Conservation (phyloP, 2,329 filamentous ascomycete species). For the Colletotrichum sp. region DNA sequence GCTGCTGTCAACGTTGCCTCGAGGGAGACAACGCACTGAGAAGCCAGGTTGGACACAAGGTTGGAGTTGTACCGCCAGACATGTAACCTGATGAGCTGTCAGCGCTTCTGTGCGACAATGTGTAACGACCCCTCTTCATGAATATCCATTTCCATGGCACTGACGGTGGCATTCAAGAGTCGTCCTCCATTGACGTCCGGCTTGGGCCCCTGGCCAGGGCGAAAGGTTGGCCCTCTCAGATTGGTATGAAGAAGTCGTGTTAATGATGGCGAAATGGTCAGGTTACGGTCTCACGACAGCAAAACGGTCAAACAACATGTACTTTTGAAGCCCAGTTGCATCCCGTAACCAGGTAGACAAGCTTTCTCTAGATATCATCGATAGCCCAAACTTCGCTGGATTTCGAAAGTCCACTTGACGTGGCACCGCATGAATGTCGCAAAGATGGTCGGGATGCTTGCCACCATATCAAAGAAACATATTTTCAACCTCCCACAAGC, state of each 20-base stretch:
- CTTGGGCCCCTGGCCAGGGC: not conserved
- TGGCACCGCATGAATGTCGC: not conserved
- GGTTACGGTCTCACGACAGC: not conserved
- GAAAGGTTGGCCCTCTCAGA: not conserved
- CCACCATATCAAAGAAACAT: not conserved
- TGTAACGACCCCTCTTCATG: not conserved
- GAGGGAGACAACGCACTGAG: not conserved
- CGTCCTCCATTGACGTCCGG: not conserved
- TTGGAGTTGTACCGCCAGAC: not conserved
- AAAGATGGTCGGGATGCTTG: not conserved
- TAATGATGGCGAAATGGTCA: not conserved
- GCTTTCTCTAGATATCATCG: not conserved
- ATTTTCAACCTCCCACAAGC: not conserved
- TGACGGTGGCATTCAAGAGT: not conserved
- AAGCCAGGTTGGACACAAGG: not conserved
- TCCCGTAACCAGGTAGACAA: not conserved
- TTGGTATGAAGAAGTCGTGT: not conserved
- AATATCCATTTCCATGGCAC: not conserved
- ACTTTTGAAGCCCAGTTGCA: not conserved
- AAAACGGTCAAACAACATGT: not conserved
- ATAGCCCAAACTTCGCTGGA: not conserved
- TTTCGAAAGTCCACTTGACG: not conserved
- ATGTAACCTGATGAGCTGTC: not conserved
- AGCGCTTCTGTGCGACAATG: not conserved
- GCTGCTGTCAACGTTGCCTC: not conserved